Base-by-base conservation (phyloP, 257 asterid genomes). In the Capsicum pubescens region DNA sequence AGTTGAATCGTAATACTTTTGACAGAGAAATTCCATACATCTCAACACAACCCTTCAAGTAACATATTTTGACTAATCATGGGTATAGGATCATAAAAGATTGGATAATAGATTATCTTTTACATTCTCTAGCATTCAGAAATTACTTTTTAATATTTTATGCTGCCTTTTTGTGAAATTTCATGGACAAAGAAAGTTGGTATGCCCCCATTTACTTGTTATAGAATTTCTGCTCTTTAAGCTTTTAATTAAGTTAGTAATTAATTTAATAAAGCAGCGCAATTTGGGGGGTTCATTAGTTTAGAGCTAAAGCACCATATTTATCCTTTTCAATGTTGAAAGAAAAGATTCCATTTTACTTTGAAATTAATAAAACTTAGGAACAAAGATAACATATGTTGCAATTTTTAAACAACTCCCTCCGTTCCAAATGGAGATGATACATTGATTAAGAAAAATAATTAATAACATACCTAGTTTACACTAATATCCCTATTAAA, bases 201-300 rank as follows among this genome's bases (percentile, higher is more conserved):
- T 26, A 14, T 77, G 26, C 81, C 81, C 81, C 63, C 26, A 13
- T 77, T 52, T 13, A 32, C 14, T 26, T 52, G 81, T 68, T 36
- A 14, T 68, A 52, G 12, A 3, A 14, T 77, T 54, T 77, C 14
- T 77, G 46, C 19, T 77, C 64, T 54, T 54, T 32, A 77, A 54
- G 32, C 64, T 77, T 76, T 52, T 13, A 76, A 19, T 74, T 74
- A 74, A 52, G 14, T 54, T 6, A 50, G 46, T 50, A 21, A 50
- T 74, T 74, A 74, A 50, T 36, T 54, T 55, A 4, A 54, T 6
- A 54, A 76, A 77, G 64, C 54, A 52, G 81, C 81, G 81, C 81
- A 77, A 77, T 54, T 76, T 26, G 61, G 21, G 80, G 81, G 26
- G 5, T 14, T 32, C 48, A 54, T 77, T 26, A 26, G 32, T 26